Evolutionary conservation across 1,139 yeast genomes (phyloP), one percentile per base, ranked within the genome.

Genomic region (Pichia sp.): DNA sequence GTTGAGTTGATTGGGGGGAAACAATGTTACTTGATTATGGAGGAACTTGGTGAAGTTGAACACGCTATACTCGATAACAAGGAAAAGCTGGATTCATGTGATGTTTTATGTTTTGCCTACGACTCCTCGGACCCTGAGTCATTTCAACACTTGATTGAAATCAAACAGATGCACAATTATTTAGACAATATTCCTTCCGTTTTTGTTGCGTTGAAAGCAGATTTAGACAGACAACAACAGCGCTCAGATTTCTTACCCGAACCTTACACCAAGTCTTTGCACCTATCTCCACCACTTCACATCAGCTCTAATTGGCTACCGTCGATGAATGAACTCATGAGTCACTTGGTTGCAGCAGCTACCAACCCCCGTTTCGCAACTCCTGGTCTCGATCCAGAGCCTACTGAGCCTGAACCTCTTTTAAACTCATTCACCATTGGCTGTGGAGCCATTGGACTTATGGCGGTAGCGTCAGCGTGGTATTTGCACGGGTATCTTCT

Each of bases 81-180:
- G 50, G 69, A 75, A n/a, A 77, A 90, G 49, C 69, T 93, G 16
- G 90, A 87, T 53, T 87, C 86, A 55, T 93, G 98, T 70, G 99
- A 93, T 69, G 96, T 90, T 1, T 71, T 93, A 1, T 93, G 98
- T 69, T 79, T 87, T 65, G 80, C 90, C 0, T 93, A 93, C 69
- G 99, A 93, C 68, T 90, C 97, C 0, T 86, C 97, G 0, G 97
- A 93, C 67, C 97, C 99, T 0, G 96, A 92, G 54, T 88, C 96
- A 52, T 93, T 93, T 70, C 89, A 90, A 54, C 85, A 88, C 66
- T 73, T 92, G 54, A 85, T 87, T 32, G 87, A 87, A 32, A 70
- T 90, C 32, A 74, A 90, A 30, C 73, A 76, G 49, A 78, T 75
- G 57, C 82, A 85, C 64, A 79, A 83, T 0, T 73, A 75, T 44